Conservation (phyloP, 108 stramenopile genomes). For the Conticribra weissflogii region DNA sequence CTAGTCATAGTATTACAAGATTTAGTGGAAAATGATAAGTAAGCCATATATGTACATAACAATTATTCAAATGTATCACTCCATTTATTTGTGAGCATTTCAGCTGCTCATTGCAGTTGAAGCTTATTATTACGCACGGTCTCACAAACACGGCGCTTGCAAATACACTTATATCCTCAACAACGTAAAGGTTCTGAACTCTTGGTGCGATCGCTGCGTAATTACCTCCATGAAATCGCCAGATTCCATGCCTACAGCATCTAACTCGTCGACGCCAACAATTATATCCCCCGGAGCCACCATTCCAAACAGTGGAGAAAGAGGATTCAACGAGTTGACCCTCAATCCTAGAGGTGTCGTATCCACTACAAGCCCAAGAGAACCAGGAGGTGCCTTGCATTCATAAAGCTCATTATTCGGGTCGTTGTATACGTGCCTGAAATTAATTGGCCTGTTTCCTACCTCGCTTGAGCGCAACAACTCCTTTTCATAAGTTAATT, state of each 20-base stretch:
- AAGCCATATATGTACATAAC: too few relatives aligned
- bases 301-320: conserved; percentile 34
- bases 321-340: conserved; percentile 34
- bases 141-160: too few relatives aligned
- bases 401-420: conserved; percentile 49
- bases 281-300: conserved; percentile 40
- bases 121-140: too few relatives aligned
- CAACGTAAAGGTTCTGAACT: conserved; percentile 24
- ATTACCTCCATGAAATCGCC: conserved; percentile 44
- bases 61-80: too few relatives aligned
- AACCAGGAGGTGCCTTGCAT: conserved; percentile 39
- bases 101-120: too few relatives aligned
- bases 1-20: too few relatives aligned
- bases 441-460: conserved; percentile 23
- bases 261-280: conserved; percentile 43
- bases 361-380: conserved; percentile 42
- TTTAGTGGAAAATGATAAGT: too few relatives aligned
- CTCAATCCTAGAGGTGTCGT: conserved; percentile 35
- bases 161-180: conserved; percentile 36
- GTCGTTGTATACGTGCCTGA: conserved; percentile 30
- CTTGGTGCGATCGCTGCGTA: conserved; percentile 31
- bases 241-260: conserved; percentile 40
- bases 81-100: too few relatives aligned
- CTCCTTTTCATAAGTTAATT: conserved; percentile 33
- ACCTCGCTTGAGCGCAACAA: conserved; percentile 3